These are phyloP conservation scores for Gyromitra esculenta DNA, from an alignment of 2,329 filamentous ascomycete genomes.

Conservation along the genomic window DNA sequence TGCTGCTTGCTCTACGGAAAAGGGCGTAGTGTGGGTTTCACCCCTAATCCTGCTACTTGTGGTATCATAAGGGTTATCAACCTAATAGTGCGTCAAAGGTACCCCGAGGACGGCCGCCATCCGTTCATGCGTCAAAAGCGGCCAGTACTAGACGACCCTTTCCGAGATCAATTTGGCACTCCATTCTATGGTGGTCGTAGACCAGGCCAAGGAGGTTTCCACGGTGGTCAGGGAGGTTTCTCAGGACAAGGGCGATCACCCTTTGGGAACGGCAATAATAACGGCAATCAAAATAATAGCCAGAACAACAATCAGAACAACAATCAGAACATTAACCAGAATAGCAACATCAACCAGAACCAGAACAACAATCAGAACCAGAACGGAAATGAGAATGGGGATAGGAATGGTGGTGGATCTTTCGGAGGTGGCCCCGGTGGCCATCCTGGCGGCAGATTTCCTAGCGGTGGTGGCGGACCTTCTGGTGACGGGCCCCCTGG, in stretches of 20 bases:
- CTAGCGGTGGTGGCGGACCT: not conserved
- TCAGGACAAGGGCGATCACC: not conserved
- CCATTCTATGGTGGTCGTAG: not conserved
- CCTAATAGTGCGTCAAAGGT: conserved; percentile 12
- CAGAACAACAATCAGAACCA: conserved; percentile 11
- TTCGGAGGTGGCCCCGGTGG: not conserved
- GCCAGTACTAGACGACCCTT: not conserved
- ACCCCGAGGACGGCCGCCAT: conserved; percentile 32
- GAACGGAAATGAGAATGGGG: not conserved
- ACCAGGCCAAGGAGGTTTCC: not conserved
- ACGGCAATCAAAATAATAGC: conserved; percentile 14
- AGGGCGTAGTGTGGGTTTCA: conserved; percentile 30
- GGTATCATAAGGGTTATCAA: not conserved
- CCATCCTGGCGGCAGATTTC: not conserved
- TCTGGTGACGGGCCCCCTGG: not conserved
- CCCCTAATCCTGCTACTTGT: not conserved
- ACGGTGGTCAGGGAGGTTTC: not conserved
- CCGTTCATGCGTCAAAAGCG: conserved; percentile 14
- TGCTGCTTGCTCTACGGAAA: conserved; percentile 29
- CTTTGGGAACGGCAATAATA: conserved; percentile 12
- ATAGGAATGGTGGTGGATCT: not conserved
- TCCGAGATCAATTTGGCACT: conserved; percentile 1
- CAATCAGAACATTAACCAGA: not conserved
- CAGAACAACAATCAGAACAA: conserved; percentile 11
- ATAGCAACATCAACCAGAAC: conserved; percentile 12